A percentile compares a stretch with the other conserved stretches of the same genome.
phyloP scores from a whole-genome alignment of 306 rosid species.

The Ceratonia siliqua region DNA sequence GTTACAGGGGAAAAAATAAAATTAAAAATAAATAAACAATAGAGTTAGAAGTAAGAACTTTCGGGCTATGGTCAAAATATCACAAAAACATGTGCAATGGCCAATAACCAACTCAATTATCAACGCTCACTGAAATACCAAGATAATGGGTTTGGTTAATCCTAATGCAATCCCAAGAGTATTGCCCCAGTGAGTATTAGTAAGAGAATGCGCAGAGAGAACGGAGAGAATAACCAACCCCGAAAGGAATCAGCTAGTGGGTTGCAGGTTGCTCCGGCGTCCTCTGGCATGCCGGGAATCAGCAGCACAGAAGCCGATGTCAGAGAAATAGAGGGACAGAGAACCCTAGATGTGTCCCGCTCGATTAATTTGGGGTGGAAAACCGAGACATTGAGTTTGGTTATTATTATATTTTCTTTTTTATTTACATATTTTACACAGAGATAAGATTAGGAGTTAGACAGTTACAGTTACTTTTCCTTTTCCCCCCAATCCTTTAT shows the following conservation, averaged over 20 bases:
- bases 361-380: not conserved
- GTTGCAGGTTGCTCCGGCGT: not conserved
- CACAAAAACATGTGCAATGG: not conserved
- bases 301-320: not conserved
- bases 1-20: too few species aligned
- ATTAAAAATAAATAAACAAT: not conserved
- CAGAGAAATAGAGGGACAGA: not conserved
- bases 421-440: not conserved
- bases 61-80: not conserved
- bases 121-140: not conserved
- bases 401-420: too few species aligned
- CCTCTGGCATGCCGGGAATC: conserved; percentile 1
- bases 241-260: not conserved
- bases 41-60: not conserved
- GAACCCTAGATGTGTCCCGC: not conserved
- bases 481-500: too few species aligned
- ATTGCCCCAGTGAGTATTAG: not conserved
- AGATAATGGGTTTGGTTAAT: not conserved
- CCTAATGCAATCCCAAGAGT: not conserved
- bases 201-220: not conserved
- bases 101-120: not conserved
- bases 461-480: too few species aligned
- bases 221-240: not conserved
- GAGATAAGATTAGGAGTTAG: too few species aligned
- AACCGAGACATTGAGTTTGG: not conserved